Evolutionary conservation across 177 flowering plant species (phyloP), one percentile per base, ranked within the genome.

Genomic region (Vitis hybrid): DNA sequence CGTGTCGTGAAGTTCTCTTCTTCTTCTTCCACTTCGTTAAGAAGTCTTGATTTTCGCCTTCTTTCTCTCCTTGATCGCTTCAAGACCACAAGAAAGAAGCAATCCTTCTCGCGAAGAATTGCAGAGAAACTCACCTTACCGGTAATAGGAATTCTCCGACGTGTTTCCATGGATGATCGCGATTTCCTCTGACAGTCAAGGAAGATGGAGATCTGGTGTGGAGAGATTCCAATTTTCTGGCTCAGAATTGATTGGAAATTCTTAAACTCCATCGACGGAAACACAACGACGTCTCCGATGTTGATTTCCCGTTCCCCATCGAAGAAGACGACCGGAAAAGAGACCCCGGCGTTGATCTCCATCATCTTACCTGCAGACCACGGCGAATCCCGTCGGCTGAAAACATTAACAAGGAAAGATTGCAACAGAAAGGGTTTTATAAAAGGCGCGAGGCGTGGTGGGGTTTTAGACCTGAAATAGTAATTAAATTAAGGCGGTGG

Each of bases 221-320:
- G 82, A 2, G 89, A 72, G 51, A 87, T 73, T 1, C 93, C 93
- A 75, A 87, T 83, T 67, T 48, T 78, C 60, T 73, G 77, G 68
- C 83, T 71, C 11, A 90, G 57, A n/a, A 72, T 16, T 2, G 74
- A 58, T 52, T 77, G 87, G 51, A 90, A 76, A 9, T 29, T 12
- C 76, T 76, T 82, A 87, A 81, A 87, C 0, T 73, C 77, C 13
- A 80, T 39, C 3, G 78, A 22, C 0, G 82, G 74, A 22, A 66
- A 13, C 20, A 92, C 64, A 2, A 9, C 26, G 49, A 88, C 67
- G 45, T 73, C 56, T 0, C 94, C 94, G 65, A 86, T 59, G 68
- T 71, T 72, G 22, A 71, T 78, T 69, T 90, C 90, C 2, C 66
- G 26, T 66, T 82, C 85, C 19, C 94, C 97, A 73, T 92, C 90